phyloP scores from a whole-genome alignment of 257 asterid genomes.

The Pogostemon cablin region DNA sequence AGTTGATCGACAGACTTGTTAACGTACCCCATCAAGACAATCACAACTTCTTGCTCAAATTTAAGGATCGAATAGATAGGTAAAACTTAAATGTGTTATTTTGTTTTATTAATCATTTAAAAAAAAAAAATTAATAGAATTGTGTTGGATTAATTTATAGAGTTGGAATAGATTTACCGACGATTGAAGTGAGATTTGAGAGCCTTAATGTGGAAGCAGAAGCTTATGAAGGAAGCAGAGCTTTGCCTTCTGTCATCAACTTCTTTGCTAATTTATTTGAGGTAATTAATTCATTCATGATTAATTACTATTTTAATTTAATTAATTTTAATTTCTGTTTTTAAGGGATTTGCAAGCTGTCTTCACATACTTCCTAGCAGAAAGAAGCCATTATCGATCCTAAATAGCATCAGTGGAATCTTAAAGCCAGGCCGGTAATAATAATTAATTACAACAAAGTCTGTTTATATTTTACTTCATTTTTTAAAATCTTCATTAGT shows the following conservation, averaged over 20 bases:
- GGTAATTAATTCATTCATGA: slow-evolving; percentile 43
- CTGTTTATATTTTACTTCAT: too few species aligned
- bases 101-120: too few species aligned
- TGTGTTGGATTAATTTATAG: slow-evolving; percentile 36
- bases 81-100: slow-evolving; percentile 8
- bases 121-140: too few species aligned
- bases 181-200: slow-evolving; percentile 84
- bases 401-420: too few species aligned
- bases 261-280: slow-evolving; percentile 64
- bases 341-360: neutral
- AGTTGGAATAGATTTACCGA: slow-evolving; percentile 81
- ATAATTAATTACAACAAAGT: too few species aligned
- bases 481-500: too few species aligned
- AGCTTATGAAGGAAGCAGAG: slow-evolving; percentile 84
- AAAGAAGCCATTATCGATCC: too few species aligned
- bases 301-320: too few species aligned
- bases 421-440: too few species aligned
- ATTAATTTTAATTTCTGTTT: neutral
- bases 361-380: slow-evolving; percentile 37
- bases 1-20: slow-evolving; percentile 64
- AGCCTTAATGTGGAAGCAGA: slow-evolving; percentile 75
- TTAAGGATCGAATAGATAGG: slow-evolving; percentile 73
- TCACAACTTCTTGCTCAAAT: slow-evolving; percentile 64
- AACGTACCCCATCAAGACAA: slow-evolving; percentile 68
- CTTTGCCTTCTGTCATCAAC: slow-evolving; percentile 78